A percentile compares a stretch with the other conserved stretches of the same genome.
Conservation (phyloP, 2,329 filamentous ascomycete species). For the Fragosphaeria purpurea region DNA sequence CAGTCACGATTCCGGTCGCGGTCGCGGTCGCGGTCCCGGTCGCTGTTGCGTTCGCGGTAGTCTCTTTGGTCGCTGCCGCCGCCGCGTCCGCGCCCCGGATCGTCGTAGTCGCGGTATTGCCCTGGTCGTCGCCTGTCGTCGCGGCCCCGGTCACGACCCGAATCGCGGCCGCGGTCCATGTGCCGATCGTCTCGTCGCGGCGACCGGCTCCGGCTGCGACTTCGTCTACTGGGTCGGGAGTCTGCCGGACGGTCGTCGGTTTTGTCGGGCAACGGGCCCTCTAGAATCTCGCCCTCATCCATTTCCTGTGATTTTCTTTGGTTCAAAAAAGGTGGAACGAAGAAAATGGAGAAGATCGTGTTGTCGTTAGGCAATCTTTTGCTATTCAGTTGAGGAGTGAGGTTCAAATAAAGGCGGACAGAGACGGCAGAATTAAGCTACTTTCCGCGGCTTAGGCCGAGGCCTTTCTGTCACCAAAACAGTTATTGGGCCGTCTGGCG, state of each 20-base stretch:
- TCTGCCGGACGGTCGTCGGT: background rate
- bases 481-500: no score
- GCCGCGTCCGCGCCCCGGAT: no score
- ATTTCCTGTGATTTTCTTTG: no score
- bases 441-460: no score
- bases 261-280: background rate
- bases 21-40: conserved; percentile 22
- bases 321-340: no score
- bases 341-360: no score
- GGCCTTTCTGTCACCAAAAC: no score
- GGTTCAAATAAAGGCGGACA: conserved; percentile 1
- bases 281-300: background rate
- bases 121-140: conserved; percentile 2
- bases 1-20: conserved; percentile 8
- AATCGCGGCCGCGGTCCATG: conserved; percentile 17
- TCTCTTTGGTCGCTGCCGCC: conserved; percentile 3
- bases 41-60: conserved; percentile 14
- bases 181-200: background rate
- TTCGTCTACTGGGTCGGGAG: background rate
- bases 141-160: conserved; percentile 15
- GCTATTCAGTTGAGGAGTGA: background rate
- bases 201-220: conserved; percentile 5
- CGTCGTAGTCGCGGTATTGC: conserved; percentile 11
- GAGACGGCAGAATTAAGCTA: conserved; percentile 1
- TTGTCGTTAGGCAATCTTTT: no score